These are phyloP conservation scores for Solanum hybrid DNA, from an alignment of 305 asterid genomes.

Conservation along the genomic window DNA sequence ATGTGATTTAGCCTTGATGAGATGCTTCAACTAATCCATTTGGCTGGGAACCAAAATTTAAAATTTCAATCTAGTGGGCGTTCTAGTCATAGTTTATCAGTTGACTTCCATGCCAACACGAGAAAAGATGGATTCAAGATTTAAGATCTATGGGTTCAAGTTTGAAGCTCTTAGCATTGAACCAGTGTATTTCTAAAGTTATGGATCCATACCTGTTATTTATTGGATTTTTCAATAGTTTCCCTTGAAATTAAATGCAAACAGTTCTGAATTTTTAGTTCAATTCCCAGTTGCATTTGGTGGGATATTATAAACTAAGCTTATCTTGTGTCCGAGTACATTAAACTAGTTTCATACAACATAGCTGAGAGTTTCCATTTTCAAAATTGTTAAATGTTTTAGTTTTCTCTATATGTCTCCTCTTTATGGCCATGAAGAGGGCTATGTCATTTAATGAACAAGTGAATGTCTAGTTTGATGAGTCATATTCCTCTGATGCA, in stretches of 20 bases:
- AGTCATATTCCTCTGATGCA: slow-evolving; percentile 35
- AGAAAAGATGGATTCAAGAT: not conserved
- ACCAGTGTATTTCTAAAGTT: not conserved
- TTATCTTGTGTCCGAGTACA: not conserved
- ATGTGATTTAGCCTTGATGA: not conserved
- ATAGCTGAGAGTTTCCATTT: no score
- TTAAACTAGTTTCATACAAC: not conserved
- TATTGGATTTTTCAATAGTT: not conserved
- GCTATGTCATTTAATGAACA: slow-evolving; percentile 19
- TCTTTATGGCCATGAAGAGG: not conserved
- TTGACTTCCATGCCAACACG: not conserved
- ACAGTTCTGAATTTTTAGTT: not conserved
- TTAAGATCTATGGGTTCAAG: not conserved
- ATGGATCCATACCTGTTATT: no score
- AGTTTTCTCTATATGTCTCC: not conserved
- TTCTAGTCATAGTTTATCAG: not conserved
- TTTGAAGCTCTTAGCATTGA: not conserved
- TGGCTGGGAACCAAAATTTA: no score
- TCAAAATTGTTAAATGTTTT: not conserved
- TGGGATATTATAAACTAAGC: not conserved
- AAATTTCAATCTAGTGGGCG: not conserved
- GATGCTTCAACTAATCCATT: not conserved
- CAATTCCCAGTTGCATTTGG: not conserved
- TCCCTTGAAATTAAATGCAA: not conserved
- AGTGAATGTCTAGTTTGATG: slow-evolving; percentile 52